Evolutionary conservation across 352 stramenopile species (phyloP).

Genomic region (Globisporangium nunn): DNA sequence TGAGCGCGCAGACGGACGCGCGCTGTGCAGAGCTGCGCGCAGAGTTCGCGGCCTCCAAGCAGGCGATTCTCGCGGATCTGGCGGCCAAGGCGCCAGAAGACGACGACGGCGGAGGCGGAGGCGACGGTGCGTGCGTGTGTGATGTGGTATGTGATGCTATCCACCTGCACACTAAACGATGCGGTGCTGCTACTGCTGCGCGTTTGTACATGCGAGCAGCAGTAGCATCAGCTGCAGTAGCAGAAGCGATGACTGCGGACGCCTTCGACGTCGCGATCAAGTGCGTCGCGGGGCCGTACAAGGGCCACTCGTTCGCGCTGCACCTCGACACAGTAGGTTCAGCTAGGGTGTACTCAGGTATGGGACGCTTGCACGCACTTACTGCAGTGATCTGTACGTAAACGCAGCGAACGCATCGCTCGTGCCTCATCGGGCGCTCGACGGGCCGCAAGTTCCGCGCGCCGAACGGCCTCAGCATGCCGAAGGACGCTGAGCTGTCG

Average conservation of each 20-base stretch:
- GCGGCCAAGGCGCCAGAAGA: constrained; percentile 39
- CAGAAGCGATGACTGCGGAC: not conserved
- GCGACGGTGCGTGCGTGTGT: not conserved
- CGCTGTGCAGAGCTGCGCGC: constrained; percentile 35
- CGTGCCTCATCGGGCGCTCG: constrained; percentile 68
- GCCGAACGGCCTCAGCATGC: constrained; percentile 64
- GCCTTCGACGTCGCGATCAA: constrained; percentile 45
- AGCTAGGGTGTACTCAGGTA: no score
- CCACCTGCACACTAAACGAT: no score
- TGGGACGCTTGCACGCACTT: not conserved
- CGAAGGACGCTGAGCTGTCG: constrained; percentile 75
- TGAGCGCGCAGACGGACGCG: constrained; percentile 48
- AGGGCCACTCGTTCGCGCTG: constrained; percentile 49
- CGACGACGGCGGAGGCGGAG: not conserved
- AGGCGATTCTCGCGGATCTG: constrained; percentile 42
- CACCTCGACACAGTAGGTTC: constrained; percentile 43
- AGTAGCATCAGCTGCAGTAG: constrained; percentile 8
- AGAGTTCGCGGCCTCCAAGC: constrained; percentile 48
- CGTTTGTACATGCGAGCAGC: constrained; percentile 1
- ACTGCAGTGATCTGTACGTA: not conserved
- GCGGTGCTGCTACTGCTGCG: not conserved
- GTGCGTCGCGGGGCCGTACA: constrained; percentile 50
- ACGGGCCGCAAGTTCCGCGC: constrained; percentile 73
- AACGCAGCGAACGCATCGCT: constrained; percentile 33
- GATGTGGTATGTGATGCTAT: no score